Evolutionary conservation across 768 basidiomycete genomes (phyloP).

Genomic region (Mycena galopus): DNA sequence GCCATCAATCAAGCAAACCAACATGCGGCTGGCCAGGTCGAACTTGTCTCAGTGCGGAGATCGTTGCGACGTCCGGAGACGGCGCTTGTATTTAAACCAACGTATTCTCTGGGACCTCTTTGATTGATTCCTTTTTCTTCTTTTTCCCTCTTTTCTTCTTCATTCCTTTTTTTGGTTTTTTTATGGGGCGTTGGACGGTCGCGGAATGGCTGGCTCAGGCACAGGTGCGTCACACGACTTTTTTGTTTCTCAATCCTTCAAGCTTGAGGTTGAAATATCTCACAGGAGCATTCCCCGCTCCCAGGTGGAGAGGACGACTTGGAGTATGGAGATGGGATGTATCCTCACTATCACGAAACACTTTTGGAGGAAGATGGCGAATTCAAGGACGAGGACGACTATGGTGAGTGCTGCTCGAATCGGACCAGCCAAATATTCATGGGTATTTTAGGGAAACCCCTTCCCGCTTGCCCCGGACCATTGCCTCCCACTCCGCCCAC

Average conservation of each 20-base stretch:
- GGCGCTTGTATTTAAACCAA: background rate
- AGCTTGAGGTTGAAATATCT: background rate
- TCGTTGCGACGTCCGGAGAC: background rate
- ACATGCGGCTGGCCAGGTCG: too few relatives aligned
- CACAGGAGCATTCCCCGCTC: conserved; percentile 8
- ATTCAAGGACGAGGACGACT: background rate
- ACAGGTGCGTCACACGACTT: conserved; percentile 6
- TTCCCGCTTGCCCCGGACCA: conserved; percentile 2
- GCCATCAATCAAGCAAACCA: too few relatives aligned
- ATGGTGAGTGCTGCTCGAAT: conserved; percentile 2
- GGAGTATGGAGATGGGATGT: background rate
- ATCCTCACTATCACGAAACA: background rate
- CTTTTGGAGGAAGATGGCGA: conserved; percentile 8
- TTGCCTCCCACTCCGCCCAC: conserved; percentile 11
- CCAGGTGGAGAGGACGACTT: conserved; percentile 1
- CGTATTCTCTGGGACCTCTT: background rate
- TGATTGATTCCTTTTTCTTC: conserved; percentile 27
- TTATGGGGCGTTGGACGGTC: conserved; percentile 30
- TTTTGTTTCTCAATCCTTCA: background rate
- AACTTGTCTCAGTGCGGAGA: too few relatives aligned
- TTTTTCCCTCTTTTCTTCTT: too few relatives aligned
- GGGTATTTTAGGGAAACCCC: conserved; percentile 1
- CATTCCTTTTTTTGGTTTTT: background rate
- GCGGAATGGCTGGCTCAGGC: conserved; percentile 19
- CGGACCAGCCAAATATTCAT: conserved; percentile 3